Conservation (phyloP, 352 stramenopile species). For the Thraustochytrium striatum region DNA sequence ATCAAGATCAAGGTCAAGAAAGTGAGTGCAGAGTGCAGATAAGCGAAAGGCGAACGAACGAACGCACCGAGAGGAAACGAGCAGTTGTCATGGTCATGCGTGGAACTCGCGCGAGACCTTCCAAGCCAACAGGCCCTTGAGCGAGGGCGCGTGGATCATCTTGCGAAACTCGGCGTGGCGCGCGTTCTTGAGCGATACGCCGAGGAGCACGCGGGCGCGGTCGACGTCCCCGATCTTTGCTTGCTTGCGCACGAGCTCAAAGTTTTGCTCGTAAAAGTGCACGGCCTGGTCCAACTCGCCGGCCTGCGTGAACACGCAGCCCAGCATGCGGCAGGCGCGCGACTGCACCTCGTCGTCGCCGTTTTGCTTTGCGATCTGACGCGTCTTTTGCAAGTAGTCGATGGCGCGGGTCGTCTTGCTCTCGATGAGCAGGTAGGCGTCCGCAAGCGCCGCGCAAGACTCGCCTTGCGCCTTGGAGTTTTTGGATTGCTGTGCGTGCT, state of each 20-base stretch:
- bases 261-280: conserved; percentile 81
- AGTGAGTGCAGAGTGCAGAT: too few species aligned
- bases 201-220: conserved; percentile 6
- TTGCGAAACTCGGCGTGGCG: not conserved
- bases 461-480: conserved; percentile 71
- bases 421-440: conserved; percentile 61
- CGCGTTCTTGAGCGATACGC: conserved; percentile 11
- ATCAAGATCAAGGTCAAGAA: too few species aligned
- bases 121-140: conserved; percentile 10
- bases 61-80: too few species aligned
- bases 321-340: conserved; percentile 73
- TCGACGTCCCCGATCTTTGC: not conserved
- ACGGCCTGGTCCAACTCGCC: conserved; percentile 72
- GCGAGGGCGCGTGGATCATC: not conserved
- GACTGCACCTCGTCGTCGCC: conserved; percentile 78
- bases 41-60: too few species aligned
- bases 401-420: conserved; percentile 59
- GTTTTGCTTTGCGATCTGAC: conserved; percentile 67
- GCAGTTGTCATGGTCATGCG: too few species aligned
- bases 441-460: conserved; percentile 76
- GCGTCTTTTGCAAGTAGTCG: conserved; percentile 78
- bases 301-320: conserved; percentile 69
- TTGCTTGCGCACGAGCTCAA: conserved; percentile 65
- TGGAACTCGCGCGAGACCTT: conserved; percentile 7
- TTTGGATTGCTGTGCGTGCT: conserved; percentile 61